Evolutionary conservation across 2,329 filamentous ascomycete genomes (phyloP).

Genomic region (Pseudogymnoascus sp.): DNA sequence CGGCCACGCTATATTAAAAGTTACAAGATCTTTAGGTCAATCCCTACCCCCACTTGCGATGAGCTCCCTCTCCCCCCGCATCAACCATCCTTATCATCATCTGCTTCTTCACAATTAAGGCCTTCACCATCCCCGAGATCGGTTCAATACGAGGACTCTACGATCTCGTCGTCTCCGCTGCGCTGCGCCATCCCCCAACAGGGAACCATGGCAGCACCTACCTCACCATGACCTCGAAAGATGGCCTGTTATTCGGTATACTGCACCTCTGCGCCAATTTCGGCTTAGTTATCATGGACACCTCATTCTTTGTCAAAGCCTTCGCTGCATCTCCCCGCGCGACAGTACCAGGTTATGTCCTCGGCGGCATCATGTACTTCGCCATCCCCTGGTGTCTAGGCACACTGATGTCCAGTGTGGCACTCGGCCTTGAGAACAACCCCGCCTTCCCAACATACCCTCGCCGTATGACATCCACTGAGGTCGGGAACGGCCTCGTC

Average conservation of each 20-base stretch:
- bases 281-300: slow-evolving; percentile 45
- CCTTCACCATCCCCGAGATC: slow-evolving; percentile 38
- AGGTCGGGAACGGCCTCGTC: slow-evolving; percentile 62
- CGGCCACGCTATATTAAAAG: background rate
- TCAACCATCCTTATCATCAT: slow-evolving; percentile 43
- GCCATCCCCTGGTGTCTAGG: slow-evolving; percentile 45
- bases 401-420: slow-evolving; percentile 40
- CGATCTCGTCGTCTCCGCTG: slow-evolving; percentile 39
- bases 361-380: slow-evolving; percentile 46
- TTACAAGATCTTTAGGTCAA: background rate
- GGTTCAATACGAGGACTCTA: slow-evolving; percentile 40
- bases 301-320: slow-evolving; percentile 44
- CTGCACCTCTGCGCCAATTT: slow-evolving; percentile 42
- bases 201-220: slow-evolving; percentile 47
- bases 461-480: slow-evolving; percentile 57
- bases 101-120: slow-evolving; percentile 39
- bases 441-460: slow-evolving; percentile 48
- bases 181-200: slow-evolving; percentile 35
- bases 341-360: slow-evolving; percentile 41
- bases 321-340: slow-evolving; percentile 39
- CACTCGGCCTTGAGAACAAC: slow-evolving; percentile 38
- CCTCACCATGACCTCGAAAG: slow-evolving; percentile 46
- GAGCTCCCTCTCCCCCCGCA: background rate
- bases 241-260: slow-evolving; percentile 42
- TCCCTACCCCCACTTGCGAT: background rate